phyloP scores from a whole-genome alignment of 2,329 filamentous ascomycete species.

The Pestalotiopsis sp. region DNA sequence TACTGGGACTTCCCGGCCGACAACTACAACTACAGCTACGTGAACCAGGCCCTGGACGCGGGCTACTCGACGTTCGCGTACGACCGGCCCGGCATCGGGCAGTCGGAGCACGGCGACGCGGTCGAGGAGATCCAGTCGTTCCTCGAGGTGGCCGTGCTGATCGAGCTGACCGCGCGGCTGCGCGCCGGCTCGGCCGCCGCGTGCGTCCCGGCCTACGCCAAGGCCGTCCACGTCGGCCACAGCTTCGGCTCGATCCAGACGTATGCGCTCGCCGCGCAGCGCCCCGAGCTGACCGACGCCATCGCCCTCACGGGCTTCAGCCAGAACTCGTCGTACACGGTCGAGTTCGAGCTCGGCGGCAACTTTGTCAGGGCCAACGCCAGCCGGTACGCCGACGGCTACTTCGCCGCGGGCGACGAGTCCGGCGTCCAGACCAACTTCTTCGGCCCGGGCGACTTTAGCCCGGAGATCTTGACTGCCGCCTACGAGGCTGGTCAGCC shows the following conservation, averaged over 20 bases:
- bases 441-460: conserved; percentile 52
- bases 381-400: conserved; percentile 44
- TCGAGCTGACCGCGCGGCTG: conserved; percentile 50
- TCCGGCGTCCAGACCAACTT: conserved; percentile 52
- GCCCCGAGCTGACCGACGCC: conserved; percentile 55
- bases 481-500: conserved; percentile 52
- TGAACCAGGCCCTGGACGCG: conserved; percentile 41
- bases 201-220: conserved; percentile 33
- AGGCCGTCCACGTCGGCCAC: conserved; percentile 62
- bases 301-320: conserved; percentile 62
- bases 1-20: conserved; percentile 64
- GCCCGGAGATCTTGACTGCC: conserved; percentile 47
- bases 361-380: conserved; percentile 45
- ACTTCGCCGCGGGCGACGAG: conserved; percentile 46
- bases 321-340: conserved; percentile 44
- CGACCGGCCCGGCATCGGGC: conserved; percentile 8
- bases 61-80: conserved; percentile 9
- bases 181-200: conserved; percentile 43
- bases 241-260: conserved; percentile 62
- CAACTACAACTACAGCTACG: conserved; percentile 63
- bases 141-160: conserved; percentile 59
- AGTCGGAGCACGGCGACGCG: conserved; percentile 28
- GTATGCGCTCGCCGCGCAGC: conserved; percentile 50
- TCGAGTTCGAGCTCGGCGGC: conserved; percentile 42
- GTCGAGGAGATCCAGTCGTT: conserved; percentile 59